phyloP scores from a whole-genome alignment of 768 basidiomycete genomes.

The Hericium erinaceus region DNA sequence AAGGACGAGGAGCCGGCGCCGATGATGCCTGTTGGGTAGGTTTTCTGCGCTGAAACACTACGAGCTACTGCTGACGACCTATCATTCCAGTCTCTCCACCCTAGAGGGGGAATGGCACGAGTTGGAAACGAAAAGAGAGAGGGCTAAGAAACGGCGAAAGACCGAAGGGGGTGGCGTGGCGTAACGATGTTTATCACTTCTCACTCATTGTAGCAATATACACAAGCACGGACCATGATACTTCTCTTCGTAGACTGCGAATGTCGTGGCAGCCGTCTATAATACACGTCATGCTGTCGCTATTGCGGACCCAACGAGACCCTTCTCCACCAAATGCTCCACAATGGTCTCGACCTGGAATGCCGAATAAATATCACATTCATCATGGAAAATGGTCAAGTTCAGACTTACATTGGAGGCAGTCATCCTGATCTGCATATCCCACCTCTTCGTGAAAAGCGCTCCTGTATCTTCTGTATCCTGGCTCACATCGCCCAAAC shows the following conservation, averaged over 20 bases:
- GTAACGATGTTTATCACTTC: constrained; percentile 6
- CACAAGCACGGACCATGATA: constrained; percentile 9
- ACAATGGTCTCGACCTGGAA: constrained; percentile 76
- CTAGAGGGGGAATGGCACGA: constrained; percentile 98
- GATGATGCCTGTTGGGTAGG: constrained; percentile 66
- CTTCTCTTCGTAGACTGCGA: constrained; percentile 9
- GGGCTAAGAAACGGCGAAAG: constrained; percentile 71
- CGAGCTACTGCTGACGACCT: not conserved
- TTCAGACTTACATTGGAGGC: constrained; percentile 64
- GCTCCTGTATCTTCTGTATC: constrained; percentile 83
- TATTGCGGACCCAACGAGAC: constrained; percentile 38
- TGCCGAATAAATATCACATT: not conserved
- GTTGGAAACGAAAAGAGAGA: constrained; percentile 87
- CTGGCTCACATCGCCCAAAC: constrained; percentile 80
- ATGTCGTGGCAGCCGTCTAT: constrained; percentile 5
- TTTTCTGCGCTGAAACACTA: not conserved
- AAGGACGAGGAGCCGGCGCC: constrained; percentile 66
- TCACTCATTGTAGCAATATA: constrained; percentile 19
- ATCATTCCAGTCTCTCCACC: constrained; percentile 48
- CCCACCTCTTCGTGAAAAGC: constrained; percentile 92
- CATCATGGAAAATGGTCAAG: constrained; percentile 2
- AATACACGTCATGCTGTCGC: constrained; percentile 11
- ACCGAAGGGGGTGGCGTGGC: constrained; percentile 28
- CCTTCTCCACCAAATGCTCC: constrained; percentile 69
- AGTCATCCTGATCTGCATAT: constrained; percentile 82